Evolutionary conservation across 106 monocot species (phyloP).

Genomic region (Triglochin maritima): DNA sequence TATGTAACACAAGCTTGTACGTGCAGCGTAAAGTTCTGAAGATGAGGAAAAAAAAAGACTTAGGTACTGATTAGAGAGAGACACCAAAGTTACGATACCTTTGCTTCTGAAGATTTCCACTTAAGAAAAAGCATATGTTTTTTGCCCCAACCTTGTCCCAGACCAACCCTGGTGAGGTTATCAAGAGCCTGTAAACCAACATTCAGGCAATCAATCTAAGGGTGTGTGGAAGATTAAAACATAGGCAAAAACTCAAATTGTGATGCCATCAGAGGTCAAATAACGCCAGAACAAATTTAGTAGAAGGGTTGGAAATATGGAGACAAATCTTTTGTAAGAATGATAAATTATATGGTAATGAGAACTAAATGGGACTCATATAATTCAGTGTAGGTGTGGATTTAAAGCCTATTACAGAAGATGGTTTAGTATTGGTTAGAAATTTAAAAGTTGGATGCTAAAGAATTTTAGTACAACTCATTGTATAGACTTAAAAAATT

Average conservation of each 20-base stretch:
- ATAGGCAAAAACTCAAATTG: neutral
- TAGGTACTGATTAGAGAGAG: neutral
- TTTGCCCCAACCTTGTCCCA: conserved; percentile 35
- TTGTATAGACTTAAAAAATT: neutral
- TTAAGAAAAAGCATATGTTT: conserved; percentile 53
- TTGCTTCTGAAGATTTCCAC: conserved; percentile 62
- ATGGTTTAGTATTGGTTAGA: too few relatives aligned
- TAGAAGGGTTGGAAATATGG: neutral
- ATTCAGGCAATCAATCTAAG: too few relatives aligned
- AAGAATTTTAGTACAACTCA: too few relatives aligned
- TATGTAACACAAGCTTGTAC: too few relatives aligned
- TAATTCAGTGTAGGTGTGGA: too few relatives aligned
- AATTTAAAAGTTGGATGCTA: too few relatives aligned
- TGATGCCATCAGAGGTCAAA: neutral
- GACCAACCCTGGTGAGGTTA: conserved; percentile 26
- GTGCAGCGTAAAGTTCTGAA: too few relatives aligned
- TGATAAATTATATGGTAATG: neutral
- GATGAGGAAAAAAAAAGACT: neutral
- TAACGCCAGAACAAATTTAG: neutral
- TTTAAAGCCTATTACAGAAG: too few relatives aligned
- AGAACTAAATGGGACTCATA: neutral
- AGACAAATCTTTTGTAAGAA: neutral
- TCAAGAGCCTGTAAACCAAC: conserved; percentile 38
- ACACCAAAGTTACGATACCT: conserved; percentile 17
- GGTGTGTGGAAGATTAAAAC: neutral